Base-by-base conservation (phyloP, 2,329 filamentous ascomycete genomes). In the Macrophomina phaseolina region DNA sequence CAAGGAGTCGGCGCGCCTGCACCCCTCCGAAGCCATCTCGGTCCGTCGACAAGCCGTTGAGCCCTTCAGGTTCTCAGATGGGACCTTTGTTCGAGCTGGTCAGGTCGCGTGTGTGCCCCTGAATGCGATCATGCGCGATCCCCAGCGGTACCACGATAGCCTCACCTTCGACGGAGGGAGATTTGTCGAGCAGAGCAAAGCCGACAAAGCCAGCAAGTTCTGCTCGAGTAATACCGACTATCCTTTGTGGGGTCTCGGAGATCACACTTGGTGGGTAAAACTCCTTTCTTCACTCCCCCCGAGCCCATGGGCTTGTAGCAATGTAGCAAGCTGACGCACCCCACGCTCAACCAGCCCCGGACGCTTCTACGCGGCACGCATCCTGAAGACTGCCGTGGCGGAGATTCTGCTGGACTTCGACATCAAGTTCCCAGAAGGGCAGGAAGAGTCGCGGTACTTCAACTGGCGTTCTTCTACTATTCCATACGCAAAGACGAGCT, bases 1-100 rank as follows among this genome's bases (percentile, higher is more conserved):
- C 16, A 71, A 67, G 38, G 69, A 72, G 51, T 70, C 67, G 12
- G 63, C 68, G 4, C 55, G 70, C 4, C 28, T 67, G 49, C 68
- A 61, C n/a, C 38, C 67, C 46, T 68, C 68, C 32, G 68, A 69
- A 42, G 63, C 61, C 55, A 69, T 65, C 48, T 49, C 62, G n/a
- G 62, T 51, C 8, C 62, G 62, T 11, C 42, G 62, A 49, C 61
- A 61, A 38, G 67, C 64, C 28, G 45, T 66, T 14, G 64, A 66
- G 28, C 55, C 36, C 18, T 60, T 60, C 40, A 30, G 11, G 5
- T 60, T 60, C 12, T 40, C 36, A 14, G 55, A 45, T 14, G 55
- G 55, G 36, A 28, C 23, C 7, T 12, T 3, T 3, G 14, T 60
- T 5, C 8, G 14, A 11, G 40, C 18, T 28, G 55, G 55, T 7